Conservation (phyloP, 768 basidiomycete species). For the Podaxis sp. region DNA sequence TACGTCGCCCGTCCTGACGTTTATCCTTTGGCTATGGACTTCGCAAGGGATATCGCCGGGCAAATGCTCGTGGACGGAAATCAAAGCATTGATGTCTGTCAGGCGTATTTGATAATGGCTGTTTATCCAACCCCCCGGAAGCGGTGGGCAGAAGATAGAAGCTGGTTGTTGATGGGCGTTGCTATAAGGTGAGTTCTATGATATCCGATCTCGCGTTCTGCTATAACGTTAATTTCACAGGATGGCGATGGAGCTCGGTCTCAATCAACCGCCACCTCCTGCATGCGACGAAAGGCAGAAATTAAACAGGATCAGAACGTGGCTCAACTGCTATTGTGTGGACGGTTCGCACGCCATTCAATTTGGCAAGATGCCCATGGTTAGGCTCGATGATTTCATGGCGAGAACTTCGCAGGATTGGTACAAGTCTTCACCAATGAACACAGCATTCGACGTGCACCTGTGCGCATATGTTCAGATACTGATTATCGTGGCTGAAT, state of each 20-base stretch:
- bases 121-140: constrained; percentile 61
- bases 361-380: constrained; percentile 70
- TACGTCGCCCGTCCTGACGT: constrained; percentile 54
- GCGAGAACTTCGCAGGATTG: constrained; percentile 49
- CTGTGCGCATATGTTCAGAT: constrained; percentile 54
- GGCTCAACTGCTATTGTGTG: constrained; percentile 74
- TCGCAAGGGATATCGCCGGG: constrained; percentile 60
- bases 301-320: constrained; percentile 69
- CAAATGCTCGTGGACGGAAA: constrained; percentile 57
- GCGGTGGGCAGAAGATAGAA: constrained; percentile 68
- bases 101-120: constrained; percentile 70
- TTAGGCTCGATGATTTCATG: constrained; percentile 58
- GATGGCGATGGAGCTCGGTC: constrained; percentile 70
- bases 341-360: constrained; percentile 76
- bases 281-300: constrained; percentile 59
- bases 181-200: constrained; percentile 52
- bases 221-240: constrained; percentile 28
- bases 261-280: constrained; percentile 53
- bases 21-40: constrained; percentile 56
- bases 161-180: constrained; percentile 71
- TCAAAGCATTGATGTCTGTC: constrained; percentile 73
- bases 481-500: constrained; percentile 46
- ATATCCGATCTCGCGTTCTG: neutral
- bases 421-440: constrained; percentile 43
- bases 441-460: constrained; percentile 42